phyloP scores from a whole-genome alignment of 2,329 filamentous ascomycete species.

The Zasmidium citrigriseum region DNA sequence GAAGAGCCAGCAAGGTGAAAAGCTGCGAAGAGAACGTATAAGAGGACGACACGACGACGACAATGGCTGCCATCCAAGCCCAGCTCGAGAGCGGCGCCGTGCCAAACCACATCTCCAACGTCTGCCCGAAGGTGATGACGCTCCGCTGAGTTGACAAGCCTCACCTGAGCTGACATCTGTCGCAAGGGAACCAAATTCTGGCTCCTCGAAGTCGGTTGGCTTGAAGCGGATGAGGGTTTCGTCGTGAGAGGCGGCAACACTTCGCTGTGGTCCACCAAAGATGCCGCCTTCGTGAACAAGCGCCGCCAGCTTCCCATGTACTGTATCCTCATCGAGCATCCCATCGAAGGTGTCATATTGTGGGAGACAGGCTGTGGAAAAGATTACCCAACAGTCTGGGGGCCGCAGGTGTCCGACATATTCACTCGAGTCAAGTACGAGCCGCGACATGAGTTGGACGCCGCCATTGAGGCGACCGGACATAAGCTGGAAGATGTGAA shows the following conservation, averaged over 20 bases:
- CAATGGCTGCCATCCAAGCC: conserved; percentile 28
- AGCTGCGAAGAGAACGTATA: background rate
- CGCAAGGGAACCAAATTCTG: conserved; percentile 50
- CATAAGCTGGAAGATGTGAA: conserved; percentile 38
- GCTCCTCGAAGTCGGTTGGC: conserved; percentile 44
- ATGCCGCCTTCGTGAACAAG: conserved; percentile 43
- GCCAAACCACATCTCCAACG: conserved; percentile 34
- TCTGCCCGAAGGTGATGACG: conserved; percentile 43
- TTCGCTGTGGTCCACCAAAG: conserved; percentile 36
- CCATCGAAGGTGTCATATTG: conserved; percentile 46
- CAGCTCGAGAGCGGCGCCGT: conserved; percentile 36
- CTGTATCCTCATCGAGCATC: conserved; percentile 48
- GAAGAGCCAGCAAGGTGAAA: background rate
- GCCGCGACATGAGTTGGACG: conserved; percentile 36
- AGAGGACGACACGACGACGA: background rate
- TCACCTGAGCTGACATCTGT: conserved; percentile 29
- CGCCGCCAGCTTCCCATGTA: conserved; percentile 45
- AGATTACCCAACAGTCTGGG: conserved; percentile 38
- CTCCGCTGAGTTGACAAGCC: background rate
- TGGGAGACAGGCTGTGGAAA: conserved; percentile 51
- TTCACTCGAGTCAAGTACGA: conserved; percentile 37
- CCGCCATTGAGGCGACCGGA: conserved; percentile 37
- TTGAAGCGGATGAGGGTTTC: conserved; percentile 52
- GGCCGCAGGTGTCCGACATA: conserved; percentile 35
- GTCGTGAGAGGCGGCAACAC: conserved; percentile 45